A percentile compares a stretch with the other conserved stretches of the same genome.
phyloP scores from a whole-genome alignment of 106 monocot species.

The Xerophyta viscosa region DNA sequence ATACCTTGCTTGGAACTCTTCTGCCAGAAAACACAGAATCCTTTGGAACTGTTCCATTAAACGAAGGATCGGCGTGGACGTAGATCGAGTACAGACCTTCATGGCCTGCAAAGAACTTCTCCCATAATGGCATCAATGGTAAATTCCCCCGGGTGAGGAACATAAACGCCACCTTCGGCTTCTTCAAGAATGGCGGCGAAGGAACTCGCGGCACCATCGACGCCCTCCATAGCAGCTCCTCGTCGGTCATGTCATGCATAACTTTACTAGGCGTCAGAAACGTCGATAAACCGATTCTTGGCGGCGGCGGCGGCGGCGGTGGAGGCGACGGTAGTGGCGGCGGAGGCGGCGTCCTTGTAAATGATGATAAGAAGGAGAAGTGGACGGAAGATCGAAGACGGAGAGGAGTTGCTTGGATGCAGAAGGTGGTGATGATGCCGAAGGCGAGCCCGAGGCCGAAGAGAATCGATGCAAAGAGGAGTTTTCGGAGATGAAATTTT shows the following conservation, averaged over 20 bases:
- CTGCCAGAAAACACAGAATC: constrained; percentile 54
- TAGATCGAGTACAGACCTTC: constrained; percentile 64
- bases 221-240: constrained; percentile 56
- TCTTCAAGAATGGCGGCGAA: constrained; percentile 7
- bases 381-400: background rate
- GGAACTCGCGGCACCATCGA: constrained; percentile 35
- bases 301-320: background rate
- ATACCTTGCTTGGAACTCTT: constrained; percentile 73
- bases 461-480: constrained; percentile 24
- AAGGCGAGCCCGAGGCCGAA: constrained; percentile 31
- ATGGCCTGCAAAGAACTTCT: constrained; percentile 71
- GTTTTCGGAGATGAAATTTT: constrained; percentile 11
- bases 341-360: background rate
- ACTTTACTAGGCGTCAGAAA: constrained; percentile 12
- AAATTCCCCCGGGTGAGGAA: constrained; percentile 53
- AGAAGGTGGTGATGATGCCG: constrained; percentile 18
- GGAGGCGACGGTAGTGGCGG: constrained; percentile 9
- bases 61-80: constrained; percentile 52
- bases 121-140: constrained; percentile 75
- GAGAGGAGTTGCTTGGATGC: constrained; percentile 3
- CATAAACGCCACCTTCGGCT: constrained; percentile 83
- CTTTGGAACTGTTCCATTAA: constrained; percentile 15
- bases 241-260: constrained; percentile 48
- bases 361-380: too few species aligned
- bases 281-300: background rate